Evolutionary conservation across 2,329 filamentous ascomycete species (phyloP).

Genomic region (Daldinia eschscholtzii): DNA sequence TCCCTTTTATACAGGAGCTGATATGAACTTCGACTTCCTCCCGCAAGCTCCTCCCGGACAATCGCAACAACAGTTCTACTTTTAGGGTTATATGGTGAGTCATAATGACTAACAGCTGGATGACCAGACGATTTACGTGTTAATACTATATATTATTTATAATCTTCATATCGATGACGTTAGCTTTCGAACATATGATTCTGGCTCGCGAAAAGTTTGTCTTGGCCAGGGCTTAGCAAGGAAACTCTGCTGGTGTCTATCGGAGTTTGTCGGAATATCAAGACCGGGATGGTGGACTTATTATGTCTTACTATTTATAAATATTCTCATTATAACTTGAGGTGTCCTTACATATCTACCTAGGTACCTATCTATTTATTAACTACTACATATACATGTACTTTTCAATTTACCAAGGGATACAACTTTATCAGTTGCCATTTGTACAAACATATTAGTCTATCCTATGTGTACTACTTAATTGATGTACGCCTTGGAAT

Average conservation of each 20-base stretch:
- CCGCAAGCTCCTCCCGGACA: constrained; percentile 71
- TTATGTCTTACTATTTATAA: constrained; percentile 17
- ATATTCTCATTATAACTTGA: constrained; percentile 19
- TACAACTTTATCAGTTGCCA: constrained; percentile 3
- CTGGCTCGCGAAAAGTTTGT: constrained; percentile 27
- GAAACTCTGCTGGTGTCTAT: constrained; percentile 29
- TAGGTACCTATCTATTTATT: constrained; percentile 6
- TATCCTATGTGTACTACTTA: not conserved
- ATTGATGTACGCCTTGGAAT: not conserved
- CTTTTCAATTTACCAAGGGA: constrained; percentile 7
- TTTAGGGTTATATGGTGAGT: constrained; percentile 52
- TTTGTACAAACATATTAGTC: not conserved
- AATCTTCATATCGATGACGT: constrained; percentile 17
- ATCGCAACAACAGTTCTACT: constrained; percentile 68
- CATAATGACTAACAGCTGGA: constrained; percentile 14
- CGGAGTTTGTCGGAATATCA: constrained; percentile 25
- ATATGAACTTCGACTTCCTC: constrained; percentile 72
- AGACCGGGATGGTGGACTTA: constrained; percentile 12
- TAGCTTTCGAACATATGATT: constrained; percentile 16
- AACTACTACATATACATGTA: too few species aligned
- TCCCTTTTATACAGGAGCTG: constrained; percentile 68
- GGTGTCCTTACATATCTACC: constrained; percentile 27
- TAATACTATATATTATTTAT: constrained; percentile 16
- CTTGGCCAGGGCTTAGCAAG: constrained; percentile 7
- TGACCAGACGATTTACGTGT: constrained; percentile 14